phyloP scores from a whole-genome alignment of 768 basidiomycete species.

The Pulveroboletus sp. region DNA sequence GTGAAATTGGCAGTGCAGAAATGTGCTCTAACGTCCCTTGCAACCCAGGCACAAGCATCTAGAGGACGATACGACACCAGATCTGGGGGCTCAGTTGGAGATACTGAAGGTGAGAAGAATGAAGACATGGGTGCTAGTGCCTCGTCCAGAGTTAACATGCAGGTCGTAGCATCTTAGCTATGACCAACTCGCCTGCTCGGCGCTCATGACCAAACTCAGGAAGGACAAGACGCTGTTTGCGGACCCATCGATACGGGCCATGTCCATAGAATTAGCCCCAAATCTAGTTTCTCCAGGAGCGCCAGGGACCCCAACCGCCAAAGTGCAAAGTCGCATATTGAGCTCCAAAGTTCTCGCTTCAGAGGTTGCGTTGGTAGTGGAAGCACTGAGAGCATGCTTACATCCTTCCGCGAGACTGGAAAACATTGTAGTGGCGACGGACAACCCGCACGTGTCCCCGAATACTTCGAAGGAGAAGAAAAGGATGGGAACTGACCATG shows the following conservation, averaged over 20 bases:
- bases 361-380: slow-evolving; percentile 49
- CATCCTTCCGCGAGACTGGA: slow-evolving; percentile 21
- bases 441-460: slow-evolving; percentile 10
- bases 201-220: slow-evolving; percentile 65
- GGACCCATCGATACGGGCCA: slow-evolving; percentile 44
- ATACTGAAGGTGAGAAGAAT: slow-evolving; percentile 55
- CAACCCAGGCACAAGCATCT: slow-evolving; percentile 34
- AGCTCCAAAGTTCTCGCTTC: slow-evolving; percentile 73
- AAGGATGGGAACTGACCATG: background rate
- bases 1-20: background rate
- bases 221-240: slow-evolving; percentile 61
- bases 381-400: slow-evolving; percentile 43
- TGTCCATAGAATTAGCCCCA: slow-evolving; percentile 42
- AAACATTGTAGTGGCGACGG: slow-evolving; percentile 16
- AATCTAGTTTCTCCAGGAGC: slow-evolving; percentile 32
- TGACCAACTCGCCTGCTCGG: slow-evolving; percentile 56
- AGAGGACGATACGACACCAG: slow-evolving; percentile 36
- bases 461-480: slow-evolving; percentile 15
- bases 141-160: background rate
- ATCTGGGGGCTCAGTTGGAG: slow-evolving; percentile 57
- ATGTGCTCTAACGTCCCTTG: background rate
- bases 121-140: background rate
- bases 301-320: slow-evolving; percentile 44
- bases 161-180: slow-evolving; percentile 48
- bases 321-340: slow-evolving; percentile 66